phyloP scores from a whole-genome alignment of 805 yeast species.

The Zygosaccharomyces bailii region DNA sequence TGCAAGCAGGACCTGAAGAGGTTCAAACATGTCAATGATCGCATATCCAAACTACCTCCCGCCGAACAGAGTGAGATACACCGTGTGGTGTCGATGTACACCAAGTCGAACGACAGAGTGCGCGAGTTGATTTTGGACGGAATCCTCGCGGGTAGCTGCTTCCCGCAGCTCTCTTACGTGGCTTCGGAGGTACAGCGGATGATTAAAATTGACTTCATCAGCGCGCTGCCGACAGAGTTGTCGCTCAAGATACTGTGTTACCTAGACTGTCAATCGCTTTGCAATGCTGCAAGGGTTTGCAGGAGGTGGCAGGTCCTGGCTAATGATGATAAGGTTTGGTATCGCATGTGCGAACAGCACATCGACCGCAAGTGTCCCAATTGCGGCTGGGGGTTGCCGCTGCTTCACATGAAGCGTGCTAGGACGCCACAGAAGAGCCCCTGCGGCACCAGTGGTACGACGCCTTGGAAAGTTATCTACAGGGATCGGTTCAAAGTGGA shows the following conservation, averaged over 20 bases:
- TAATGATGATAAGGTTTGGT: slow-evolving; percentile 97
- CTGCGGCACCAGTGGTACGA: slow-evolving; percentile 39
- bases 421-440: slow-evolving; percentile 30
- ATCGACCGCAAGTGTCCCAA: slow-evolving; percentile 95
- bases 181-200: slow-evolving; percentile 74
- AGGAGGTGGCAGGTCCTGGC: slow-evolving; percentile 84
- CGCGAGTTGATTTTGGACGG: slow-evolving; percentile 80
- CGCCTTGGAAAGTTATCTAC: slow-evolving; percentile 96
- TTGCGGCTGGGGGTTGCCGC: slow-evolving; percentile 98
- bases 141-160: slow-evolving; percentile 83
- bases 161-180: slow-evolving; percentile 86
- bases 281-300: slow-evolving; percentile 91
- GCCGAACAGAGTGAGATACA: slow-evolving; percentile 73
- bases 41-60: slow-evolving; percentile 47
- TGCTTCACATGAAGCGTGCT: slow-evolving; percentile 82
- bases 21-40: slow-evolving; percentile 31
- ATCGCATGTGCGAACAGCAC: slow-evolving; percentile 97
- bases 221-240: slow-evolving; percentile 81
- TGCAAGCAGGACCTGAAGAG: slow-evolving; percentile 28
- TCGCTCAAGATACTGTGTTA: slow-evolving; percentile 82
- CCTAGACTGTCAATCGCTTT: slow-evolving; percentile 87
- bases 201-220: slow-evolving; percentile 83
- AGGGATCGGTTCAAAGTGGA: slow-evolving; percentile 88
- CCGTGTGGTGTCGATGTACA: slow-evolving; percentile 78
- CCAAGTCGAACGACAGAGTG: slow-evolving; percentile 66